These are phyloP conservation scores for Saturnispora serradocipensis DNA, from an alignment of 805 yeast species.

Conservation along the genomic window DNA sequence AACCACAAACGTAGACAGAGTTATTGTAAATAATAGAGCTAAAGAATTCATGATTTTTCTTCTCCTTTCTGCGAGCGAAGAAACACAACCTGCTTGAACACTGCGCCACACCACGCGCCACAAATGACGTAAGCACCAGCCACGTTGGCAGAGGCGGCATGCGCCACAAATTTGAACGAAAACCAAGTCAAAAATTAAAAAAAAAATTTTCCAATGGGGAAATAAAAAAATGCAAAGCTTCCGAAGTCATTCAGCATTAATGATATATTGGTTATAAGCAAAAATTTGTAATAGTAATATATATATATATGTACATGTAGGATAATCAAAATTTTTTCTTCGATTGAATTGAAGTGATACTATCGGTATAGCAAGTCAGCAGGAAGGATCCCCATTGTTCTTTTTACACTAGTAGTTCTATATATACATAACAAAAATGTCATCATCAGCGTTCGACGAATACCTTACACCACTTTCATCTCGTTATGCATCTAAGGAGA, in stretches of 20 bases:
- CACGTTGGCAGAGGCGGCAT: too few species aligned
- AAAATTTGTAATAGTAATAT: neutral
- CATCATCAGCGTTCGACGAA: slow-evolving; percentile 41
- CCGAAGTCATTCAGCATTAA: neutral
- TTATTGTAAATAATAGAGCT: too few species aligned
- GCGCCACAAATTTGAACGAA: neutral
- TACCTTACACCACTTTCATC: slow-evolving; percentile 92
- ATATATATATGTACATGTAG: too few species aligned
- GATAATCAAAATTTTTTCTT: too few species aligned
- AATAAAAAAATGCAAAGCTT: neutral
- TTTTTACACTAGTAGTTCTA: neutral
- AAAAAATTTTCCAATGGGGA: neutral
- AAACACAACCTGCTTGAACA: too few species aligned
- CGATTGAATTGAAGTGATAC: neutral
- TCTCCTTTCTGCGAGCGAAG: too few species aligned
- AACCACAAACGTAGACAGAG: too few species aligned
- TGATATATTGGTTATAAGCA: neutral
- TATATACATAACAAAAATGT: neutral
- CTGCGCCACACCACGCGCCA: too few species aligned
- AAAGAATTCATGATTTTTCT: too few species aligned
- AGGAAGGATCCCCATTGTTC: neutral
- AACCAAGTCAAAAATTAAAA: too few species aligned
- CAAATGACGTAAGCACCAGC: too few species aligned
- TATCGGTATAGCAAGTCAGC: neutral
- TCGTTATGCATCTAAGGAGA: slow-evolving; percentile 95